A percentile compares a stretch with the other conserved stretches of the same genome.
Evolutionary conservation across 352 stramenopile genomes (phyloP).

Genomic region (Peronospora destructor): DNA sequence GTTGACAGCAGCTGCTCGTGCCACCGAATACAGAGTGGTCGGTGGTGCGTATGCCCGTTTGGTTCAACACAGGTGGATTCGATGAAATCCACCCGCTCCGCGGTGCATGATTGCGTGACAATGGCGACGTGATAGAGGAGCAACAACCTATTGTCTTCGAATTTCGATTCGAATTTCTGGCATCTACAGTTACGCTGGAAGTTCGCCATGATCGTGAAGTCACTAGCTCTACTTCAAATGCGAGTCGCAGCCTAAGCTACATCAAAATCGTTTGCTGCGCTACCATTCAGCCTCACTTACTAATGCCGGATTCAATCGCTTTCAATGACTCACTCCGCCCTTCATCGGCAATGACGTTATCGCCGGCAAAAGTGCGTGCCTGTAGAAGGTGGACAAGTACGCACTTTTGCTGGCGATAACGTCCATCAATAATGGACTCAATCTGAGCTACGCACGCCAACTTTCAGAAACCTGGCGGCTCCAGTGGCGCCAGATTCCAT

Average conservation of each 20-base stretch:
- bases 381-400: slow-evolving; percentile 1
- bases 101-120: slow-evolving; percentile 11
- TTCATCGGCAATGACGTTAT: slow-evolving; percentile 16
- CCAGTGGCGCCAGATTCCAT: slow-evolving; percentile 14
- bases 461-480: slow-evolving; percentile 3
- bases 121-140: slow-evolving; percentile 8
- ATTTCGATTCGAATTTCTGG: neutral
- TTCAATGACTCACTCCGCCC: neutral
- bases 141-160: neutral
- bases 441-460: slow-evolving; percentile 4
- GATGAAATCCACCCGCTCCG: too few relatives aligned
- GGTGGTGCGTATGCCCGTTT: neutral
- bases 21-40: slow-evolving; percentile 4
- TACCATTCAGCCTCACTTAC: too few relatives aligned
- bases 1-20: slow-evolving; percentile 5
- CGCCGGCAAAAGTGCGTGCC: neutral
- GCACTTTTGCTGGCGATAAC: neutral
- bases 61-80: neutral
- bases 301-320: neutral
- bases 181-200: neutral
- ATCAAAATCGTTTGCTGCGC: too few relatives aligned
- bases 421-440: neutral
- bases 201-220: neutral
- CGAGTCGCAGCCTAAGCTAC: too few relatives aligned
- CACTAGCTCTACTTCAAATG: neutral